Conservation (phyloP, 2,329 filamentous ascomycete species). For the Ceratocystis lukuohia region DNA sequence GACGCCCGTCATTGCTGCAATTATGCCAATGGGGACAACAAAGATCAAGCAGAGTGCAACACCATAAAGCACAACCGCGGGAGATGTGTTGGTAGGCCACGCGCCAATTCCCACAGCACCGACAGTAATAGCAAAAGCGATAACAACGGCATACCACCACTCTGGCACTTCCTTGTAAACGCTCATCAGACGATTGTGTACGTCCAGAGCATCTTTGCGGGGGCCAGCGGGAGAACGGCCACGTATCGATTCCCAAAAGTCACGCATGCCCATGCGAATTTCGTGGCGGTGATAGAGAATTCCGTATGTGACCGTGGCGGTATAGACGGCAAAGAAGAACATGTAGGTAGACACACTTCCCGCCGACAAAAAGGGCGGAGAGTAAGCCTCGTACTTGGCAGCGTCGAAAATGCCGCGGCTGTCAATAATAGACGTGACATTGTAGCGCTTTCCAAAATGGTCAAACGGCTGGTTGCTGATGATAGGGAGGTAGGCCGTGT, state of each 20-base stretch:
- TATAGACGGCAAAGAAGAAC: constrained; percentile 43
- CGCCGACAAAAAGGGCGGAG: constrained; percentile 38
- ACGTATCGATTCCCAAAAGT: constrained; percentile 33
- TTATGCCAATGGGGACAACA: constrained; percentile 39
- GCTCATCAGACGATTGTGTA: constrained; percentile 25
- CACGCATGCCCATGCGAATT: constrained; percentile 37
- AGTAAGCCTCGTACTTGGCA: constrained; percentile 37
- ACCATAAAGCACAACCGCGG: constrained; percentile 39
- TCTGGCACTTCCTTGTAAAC: constrained; percentile 35
- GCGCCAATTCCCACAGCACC: constrained; percentile 35
- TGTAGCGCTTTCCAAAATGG: constrained; percentile 36
- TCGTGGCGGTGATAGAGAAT: constrained; percentile 40
- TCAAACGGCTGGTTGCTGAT: constrained; percentile 40
- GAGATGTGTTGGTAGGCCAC: constrained; percentile 39
- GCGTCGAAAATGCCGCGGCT: constrained; percentile 33
- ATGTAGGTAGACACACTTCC: constrained; percentile 40
- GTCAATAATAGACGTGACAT: constrained; percentile 33
- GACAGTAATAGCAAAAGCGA: constrained; percentile 33
- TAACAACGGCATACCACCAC: constrained; percentile 39
- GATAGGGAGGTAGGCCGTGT: constrained; percentile 41
- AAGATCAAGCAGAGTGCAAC: constrained; percentile 37
- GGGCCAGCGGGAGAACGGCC: constrained; percentile 22
- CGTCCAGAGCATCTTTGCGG: constrained; percentile 26
- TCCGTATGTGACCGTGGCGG: constrained; percentile 38
- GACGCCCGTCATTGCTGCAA: constrained; percentile 40